Base-by-base conservation (phyloP, 495 filamentous ascomycete genomes). In the Tuber borchii region DNA sequence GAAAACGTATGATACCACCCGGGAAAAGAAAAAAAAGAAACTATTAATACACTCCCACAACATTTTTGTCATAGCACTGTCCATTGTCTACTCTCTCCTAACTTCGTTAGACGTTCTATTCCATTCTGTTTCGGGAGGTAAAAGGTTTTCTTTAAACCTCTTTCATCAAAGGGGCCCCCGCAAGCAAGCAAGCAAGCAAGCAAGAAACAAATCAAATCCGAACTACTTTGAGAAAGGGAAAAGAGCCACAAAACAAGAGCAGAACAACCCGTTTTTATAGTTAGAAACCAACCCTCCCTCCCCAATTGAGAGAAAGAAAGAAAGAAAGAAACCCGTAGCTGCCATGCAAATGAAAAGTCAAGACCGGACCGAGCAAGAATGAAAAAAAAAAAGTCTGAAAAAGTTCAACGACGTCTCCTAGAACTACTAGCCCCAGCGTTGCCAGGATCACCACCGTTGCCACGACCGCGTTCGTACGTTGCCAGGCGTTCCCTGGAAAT, bases 401-500 rank as follows among this genome's bases (percentile, higher is more conserved):
- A 61, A 14, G 51, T 2, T 65, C 56, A 65, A 65, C 26, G 77
- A 43, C 71, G 77, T n/a, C 76, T 72, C 37, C 76, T 78, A 17
- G 68, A 70, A 37, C 71, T 71, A 4, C 26, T 10, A 6, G 20
- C 22, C 48, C 26, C 51, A 16, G 48, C 48, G 0, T 45, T 45
- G 44, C n/a, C 56, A 65, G 56, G 16, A 65, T 61, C 26, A 31
- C 48, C 48, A 10, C 22, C 4, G 22, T 61, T 26, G n/a, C n/a
- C 51, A 65, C 56, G 56, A 34, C 56, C 26, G 56, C 56, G 56
- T 7, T 65, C 56, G 31, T 65, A 19, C 16, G 40, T 73, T 39
- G 80, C 80, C 72, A 83, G 61, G 56, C 81, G 69, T 42, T 78
- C 76, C 71, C 73, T 48, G 19, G 81, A 76, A 46, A 87, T 82